Evolutionary conservation across 345 rosid genomes (phyloP), one percentile per base, ranked within the genome.

Genomic region (Melaleuca alternifolia): DNA sequence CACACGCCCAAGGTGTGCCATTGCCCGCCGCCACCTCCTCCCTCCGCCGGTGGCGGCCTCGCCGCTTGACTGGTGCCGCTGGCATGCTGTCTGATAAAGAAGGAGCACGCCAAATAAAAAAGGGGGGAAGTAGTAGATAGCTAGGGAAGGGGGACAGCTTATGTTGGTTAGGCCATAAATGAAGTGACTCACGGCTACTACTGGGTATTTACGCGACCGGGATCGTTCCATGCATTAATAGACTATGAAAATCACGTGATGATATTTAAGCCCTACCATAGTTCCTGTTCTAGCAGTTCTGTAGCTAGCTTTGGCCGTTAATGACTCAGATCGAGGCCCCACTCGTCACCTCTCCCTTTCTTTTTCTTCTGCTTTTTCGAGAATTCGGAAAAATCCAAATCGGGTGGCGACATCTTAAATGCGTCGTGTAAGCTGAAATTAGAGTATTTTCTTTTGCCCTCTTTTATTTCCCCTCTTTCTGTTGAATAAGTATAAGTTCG

Each of bases 331-430:
- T 10, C 48, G 81, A 37, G 81, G 81, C 1, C 81, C 81, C 81
- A 21, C 81, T 37, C 26, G 18, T 37, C 48, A 18, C 48, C 7
- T 37, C 0, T 30, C 76, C 5, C 7, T 26, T 2, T 24, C 1
- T 11, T 15, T 3, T 7, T 3, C 0, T 2, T 3, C 1, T 2
- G 6, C 1, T 30, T 0, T 65, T 0, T 33, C 5, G 8, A 2
- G 7, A 37, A 37, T 71, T 20, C 37, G 37, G 26, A 48, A 41
- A 41, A 41, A 71, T 71, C 26, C 26, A 10, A 71, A 71, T 6
- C 79, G 48, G 11, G 24, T 18, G 48, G 79, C 4, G 33, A 62
- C 30, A 23, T 2, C 33, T 37, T 18, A 71, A 33, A 33, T 18
- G 24, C 79, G 33, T 41, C 13, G 4, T 16, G 33, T 33, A 65